Evolutionary conservation across 2,329 filamentous ascomycete species (phyloP).

Genomic region (Aspergillus felis): DNA sequence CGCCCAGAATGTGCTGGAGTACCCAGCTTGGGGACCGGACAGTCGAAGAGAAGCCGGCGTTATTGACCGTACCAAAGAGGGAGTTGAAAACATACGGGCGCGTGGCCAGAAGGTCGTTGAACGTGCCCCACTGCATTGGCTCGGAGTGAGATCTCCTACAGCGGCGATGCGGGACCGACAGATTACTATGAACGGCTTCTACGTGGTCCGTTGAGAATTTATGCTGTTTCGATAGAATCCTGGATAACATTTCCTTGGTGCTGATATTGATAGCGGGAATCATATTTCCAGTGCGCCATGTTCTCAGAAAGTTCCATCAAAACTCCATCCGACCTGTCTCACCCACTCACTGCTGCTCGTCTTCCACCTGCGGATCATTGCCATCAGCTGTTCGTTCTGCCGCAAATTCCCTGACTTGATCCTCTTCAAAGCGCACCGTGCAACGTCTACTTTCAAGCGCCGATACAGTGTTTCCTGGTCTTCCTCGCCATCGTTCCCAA

Average conservation of each 20-base stretch:
- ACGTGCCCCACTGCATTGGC: constrained; percentile 55
- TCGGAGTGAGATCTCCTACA: constrained; percentile 52
- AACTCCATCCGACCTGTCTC: neutral
- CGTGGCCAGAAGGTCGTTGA: constrained; percentile 55
- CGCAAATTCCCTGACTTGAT: neutral
- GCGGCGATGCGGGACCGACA: constrained; percentile 46
- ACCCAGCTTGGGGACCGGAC: constrained; percentile 38
- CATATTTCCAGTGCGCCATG: neutral
- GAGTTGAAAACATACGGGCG: constrained; percentile 47
- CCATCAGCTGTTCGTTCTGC: neutral
- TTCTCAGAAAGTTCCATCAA: neutral
- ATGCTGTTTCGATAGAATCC: neutral
- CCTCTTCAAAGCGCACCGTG: neutral
- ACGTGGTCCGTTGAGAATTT: constrained; percentile 26
- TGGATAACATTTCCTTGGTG: neutral
- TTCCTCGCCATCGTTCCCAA: neutral
- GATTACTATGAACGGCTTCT: constrained; percentile 35
- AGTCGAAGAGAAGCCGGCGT: constrained; percentile 2
- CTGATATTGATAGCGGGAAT: neutral
- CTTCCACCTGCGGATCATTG: neutral
- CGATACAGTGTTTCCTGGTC: neutral
- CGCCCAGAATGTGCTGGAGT: constrained; percentile 34
- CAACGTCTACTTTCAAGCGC: neutral
- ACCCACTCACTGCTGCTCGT: neutral
- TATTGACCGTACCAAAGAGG: constrained; percentile 43